Conservation (phyloP, 148 eudicot genomes). For the Heliosperma pusillum region DNA sequence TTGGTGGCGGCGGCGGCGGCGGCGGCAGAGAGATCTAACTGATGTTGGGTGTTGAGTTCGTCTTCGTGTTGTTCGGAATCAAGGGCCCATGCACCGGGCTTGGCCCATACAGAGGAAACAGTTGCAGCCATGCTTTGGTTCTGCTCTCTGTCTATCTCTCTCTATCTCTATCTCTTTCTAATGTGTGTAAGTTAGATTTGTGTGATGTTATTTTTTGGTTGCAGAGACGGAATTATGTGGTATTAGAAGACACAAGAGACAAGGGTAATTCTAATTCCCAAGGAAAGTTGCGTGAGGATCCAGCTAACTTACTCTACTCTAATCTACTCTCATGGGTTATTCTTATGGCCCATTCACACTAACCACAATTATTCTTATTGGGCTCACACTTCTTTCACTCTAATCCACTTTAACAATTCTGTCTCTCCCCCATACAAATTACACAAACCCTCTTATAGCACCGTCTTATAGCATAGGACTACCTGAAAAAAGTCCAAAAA, state of each 20-base stretch:
- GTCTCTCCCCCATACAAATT: too few relatives aligned
- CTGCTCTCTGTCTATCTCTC: too few relatives aligned
- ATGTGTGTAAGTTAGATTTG: neutral
- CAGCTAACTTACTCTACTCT: slow-evolving; percentile 7
- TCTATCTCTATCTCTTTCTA: slow-evolving; percentile 14
- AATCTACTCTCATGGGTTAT: neutral
- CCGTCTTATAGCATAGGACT: too few relatives aligned
- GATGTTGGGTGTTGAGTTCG: slow-evolving; percentile 40
- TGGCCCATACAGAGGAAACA: slow-evolving; percentile 62
- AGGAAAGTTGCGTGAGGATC: slow-evolving; percentile 15
- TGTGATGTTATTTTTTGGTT: too few relatives aligned
- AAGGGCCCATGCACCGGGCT: slow-evolving; percentile 90
- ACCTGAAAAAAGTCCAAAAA: too few relatives aligned
- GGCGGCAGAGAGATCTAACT: slow-evolving; percentile 3
- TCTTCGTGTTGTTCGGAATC: slow-evolving; percentile 85
- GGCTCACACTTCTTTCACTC: too few relatives aligned
- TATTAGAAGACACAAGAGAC: neutral
- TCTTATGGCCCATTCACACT: too few relatives aligned
- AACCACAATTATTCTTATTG: too few relatives aligned
- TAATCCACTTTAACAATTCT: too few relatives aligned
- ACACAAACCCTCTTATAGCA: too few relatives aligned
- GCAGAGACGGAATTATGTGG: too few relatives aligned
- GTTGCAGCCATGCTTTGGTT: slow-evolving; percentile 72
- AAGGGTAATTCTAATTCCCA: slow-evolving; percentile 1
- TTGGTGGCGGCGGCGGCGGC: slow-evolving; percentile 18